These are phyloP conservation scores for Stephania yunnanensis DNA, from an alignment of 164 flowering plant species.

Conservation along the genomic window DNA sequence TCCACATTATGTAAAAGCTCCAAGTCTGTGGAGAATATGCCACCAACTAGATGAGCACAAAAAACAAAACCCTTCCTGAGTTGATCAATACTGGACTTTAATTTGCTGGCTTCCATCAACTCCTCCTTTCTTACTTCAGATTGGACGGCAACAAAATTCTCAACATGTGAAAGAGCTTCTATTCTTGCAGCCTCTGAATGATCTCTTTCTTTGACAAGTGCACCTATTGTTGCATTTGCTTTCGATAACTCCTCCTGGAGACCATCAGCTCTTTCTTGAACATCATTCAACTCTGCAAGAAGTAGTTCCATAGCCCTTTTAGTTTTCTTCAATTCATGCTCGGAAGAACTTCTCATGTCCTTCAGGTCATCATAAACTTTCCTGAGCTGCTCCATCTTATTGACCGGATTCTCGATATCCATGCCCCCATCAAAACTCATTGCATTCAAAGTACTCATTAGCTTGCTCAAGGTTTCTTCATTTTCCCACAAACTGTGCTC, in stretches of 20 bases:
- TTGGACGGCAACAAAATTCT: conserved; percentile 27
- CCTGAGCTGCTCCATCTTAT: conserved; percentile 45
- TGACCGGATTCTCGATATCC: conserved; percentile 44
- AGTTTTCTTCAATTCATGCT: conserved; percentile 69
- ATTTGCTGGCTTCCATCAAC: conserved; percentile 29
- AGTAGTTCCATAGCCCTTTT: conserved; percentile 85
- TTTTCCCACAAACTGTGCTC: conserved; percentile 47
- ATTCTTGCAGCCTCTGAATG: conserved; percentile 51
- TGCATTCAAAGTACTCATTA: conserved; percentile 35
- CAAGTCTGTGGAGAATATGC: conserved; percentile 44
- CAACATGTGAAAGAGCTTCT: conserved; percentile 56
- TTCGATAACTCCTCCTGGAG: conserved; percentile 78
- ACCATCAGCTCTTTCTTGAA: conserved; percentile 82
- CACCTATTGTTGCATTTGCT: conserved; percentile 33
- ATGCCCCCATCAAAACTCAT: conserved; percentile 39
- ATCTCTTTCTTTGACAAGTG: conserved; percentile 49
- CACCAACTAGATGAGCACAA: conserved; percentile 28
- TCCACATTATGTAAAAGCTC: conserved; percentile 45
- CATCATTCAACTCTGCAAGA: conserved; percentile 86
- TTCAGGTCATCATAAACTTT: conserved; percentile 44
- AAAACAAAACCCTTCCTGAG: conserved; percentile 38
- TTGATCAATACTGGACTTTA: conserved; percentile 39
- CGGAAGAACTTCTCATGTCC: conserved; percentile 36
- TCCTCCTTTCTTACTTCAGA: conserved; percentile 42
- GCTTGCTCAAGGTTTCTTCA: conserved; percentile 36